Evolutionary conservation across 805 yeast genomes (phyloP), one percentile per base, ranked within the genome.

Genomic region (Saccharomyces eubayanus): DNA sequence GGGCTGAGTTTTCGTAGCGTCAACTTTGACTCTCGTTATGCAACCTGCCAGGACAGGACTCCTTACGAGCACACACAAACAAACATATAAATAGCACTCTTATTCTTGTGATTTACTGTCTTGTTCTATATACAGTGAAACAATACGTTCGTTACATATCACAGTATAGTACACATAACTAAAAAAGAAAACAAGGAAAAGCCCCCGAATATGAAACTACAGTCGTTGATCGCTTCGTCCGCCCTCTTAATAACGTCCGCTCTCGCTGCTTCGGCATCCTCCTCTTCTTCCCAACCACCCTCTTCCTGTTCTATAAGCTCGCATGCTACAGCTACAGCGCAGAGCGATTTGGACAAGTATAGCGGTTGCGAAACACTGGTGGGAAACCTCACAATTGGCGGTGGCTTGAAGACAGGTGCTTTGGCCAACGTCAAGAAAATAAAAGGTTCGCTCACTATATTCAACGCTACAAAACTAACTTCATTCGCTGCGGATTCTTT

Each of bases 401-500:
- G 91, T 74, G 77, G 73, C 59, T 72, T 85, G 57, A 84, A 82
- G 60, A 62, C 80, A 55, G 84, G 85, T 62, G 78, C 84, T 55
- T 76, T 94, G 65, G 84, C 85, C 67, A 88, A 87, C 60, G 86
- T 91, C 62, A 69, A 84, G 75, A 83, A 80, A 66, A 75, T 94
- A 63, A 81, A 81, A 68, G 99, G 98, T 75, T 79, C 83, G 65
- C 76, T 94, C 67, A 72, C 68, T 51, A 75, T 89, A 67, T 73
- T 67, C 69, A 85, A 87, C 68, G 87, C 91, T 59, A 77, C 88
- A 46, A 59, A 69, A 52, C 79, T 92, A 67, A 62, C 76, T 53
- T 64, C 82, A 40, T 77, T 94, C 73, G 72, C 85, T 63, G 98
- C 98, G 53, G 94, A 94, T 68, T 71, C 80, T 59, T 80, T 94